phyloP scores from a whole-genome alignment of 352 stramenopile genomes.

The Pythium volutum region DNA sequence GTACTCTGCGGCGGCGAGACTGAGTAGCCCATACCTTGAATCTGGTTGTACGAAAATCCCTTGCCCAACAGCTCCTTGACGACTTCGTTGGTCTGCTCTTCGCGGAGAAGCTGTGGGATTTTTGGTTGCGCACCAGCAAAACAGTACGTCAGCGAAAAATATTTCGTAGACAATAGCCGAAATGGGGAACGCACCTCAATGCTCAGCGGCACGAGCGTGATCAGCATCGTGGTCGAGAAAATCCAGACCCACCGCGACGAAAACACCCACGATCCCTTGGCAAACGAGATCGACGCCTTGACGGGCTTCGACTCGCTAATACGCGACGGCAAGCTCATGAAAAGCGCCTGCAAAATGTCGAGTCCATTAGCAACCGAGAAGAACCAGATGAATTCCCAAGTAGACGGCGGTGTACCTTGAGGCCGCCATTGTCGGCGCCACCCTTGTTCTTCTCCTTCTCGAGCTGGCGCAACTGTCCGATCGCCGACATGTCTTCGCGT shows the following conservation, averaged over 20 bases:
- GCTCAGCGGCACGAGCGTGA: conserved; percentile 82
- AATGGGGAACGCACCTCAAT: conserved; percentile 59
- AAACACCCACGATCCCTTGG: conserved; percentile 36
- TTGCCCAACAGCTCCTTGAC: conserved; percentile 80
- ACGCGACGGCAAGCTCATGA: conserved; percentile 64
- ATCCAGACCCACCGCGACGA: conserved; percentile 73
- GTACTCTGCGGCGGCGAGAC: conserved; percentile 67
- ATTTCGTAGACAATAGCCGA: not conserved
- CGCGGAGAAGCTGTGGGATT: conserved; percentile 63
- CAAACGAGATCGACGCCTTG: conserved; percentile 58
- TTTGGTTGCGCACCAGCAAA: not conserved
- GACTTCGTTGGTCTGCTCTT: conserved; percentile 83
- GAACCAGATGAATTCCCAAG: not conserved
- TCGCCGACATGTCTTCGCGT: conserved; percentile 66
- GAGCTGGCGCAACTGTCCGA: conserved; percentile 75
- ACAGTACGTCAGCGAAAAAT: not conserved
- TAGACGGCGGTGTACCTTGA: conserved; percentile 40
- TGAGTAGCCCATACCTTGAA: conserved; percentile 83
- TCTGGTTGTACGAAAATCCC: conserved; percentile 82
- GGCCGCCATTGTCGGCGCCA: conserved; percentile 39
- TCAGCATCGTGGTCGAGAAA: conserved; percentile 77
- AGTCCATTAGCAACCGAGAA: not conserved
- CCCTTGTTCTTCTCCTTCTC: conserved; percentile 84
- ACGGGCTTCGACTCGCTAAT: conserved; percentile 64
- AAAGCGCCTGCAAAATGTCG: conserved; percentile 44